Percentiles rank a stretch among this genome's conserved stretches.
Conservation (phyloP, 176 grass and related monocot genomes). For the Phoenix roebelenii region DNA sequence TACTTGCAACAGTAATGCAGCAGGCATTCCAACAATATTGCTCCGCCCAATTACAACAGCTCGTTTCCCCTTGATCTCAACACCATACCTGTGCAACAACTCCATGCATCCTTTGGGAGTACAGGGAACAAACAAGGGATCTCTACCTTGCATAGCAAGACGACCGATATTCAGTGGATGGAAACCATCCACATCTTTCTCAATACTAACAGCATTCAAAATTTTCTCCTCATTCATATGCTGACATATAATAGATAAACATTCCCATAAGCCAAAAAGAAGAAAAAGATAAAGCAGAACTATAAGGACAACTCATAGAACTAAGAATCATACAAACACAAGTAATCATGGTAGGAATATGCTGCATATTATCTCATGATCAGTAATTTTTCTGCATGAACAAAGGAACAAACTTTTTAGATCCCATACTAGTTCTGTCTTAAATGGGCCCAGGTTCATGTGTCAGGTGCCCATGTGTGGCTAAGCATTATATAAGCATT, state of each 20-base stretch:
- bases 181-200: slow-evolving; percentile 92
- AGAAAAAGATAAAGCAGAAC: no score
- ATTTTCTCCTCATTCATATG: slow-evolving; percentile 96
- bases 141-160: slow-evolving; percentile 89
- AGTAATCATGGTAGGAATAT: no score
- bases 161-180: slow-evolving; percentile 94
- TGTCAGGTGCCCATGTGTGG: no score
- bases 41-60: slow-evolving; percentile 85
- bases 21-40: slow-evolving; percentile 95
- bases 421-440: no score
- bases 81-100: slow-evolving; percentile 58
- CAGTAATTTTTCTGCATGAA: no score
- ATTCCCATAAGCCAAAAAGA: no score
- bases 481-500: no score
- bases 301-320: no score
- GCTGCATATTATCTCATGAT: no score
- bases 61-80: slow-evolving; percentile 84
- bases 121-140: slow-evolving; percentile 88
- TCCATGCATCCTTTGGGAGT: slow-evolving; percentile 99
- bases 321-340: no score
- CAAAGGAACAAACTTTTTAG: no score
- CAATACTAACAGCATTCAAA: slow-evolving; percentile 66
- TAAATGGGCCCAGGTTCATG: no score
- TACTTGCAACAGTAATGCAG: slow-evolving; percentile 83
- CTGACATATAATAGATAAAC: slow-evolving; percentile 28